Conservation (phyloP, 1,284 basidiomycete species). For the Ganoderma sp. region DNA sequence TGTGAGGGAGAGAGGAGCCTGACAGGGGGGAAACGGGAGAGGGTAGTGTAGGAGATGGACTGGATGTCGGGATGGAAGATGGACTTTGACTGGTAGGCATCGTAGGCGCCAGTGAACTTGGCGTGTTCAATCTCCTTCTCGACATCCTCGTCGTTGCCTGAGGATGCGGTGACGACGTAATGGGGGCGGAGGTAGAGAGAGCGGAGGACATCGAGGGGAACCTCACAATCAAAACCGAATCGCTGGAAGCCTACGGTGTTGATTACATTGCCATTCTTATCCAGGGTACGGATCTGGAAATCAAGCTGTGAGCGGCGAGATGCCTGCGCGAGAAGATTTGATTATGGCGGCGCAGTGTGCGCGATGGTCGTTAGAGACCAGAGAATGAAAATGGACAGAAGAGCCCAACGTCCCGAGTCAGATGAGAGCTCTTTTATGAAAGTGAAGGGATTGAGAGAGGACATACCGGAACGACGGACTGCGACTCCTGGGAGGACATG, state of each 20-base stretch:
- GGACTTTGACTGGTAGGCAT: conserved; percentile 80
- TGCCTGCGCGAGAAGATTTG: conserved; percentile 4
- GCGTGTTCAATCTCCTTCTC: conserved; percentile 50
- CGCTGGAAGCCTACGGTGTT: conserved; percentile 79
- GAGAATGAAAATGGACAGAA: conserved; percentile 12
- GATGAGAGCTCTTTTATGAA: conserved; percentile 9
- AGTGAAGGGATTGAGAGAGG: not conserved
- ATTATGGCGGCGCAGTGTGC: conserved; percentile 7
- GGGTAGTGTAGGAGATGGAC: conserved; percentile 89
- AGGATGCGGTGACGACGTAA: conserved; percentile 61
- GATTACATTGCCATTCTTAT: conserved; percentile 79
- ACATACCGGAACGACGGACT: conserved; percentile 23
- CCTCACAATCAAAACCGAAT: conserved; percentile 89
- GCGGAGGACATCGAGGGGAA: conserved; percentile 79
- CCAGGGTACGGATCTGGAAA: conserved; percentile 62
- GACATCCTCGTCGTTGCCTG: conserved; percentile 42
- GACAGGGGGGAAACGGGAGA: conserved; percentile 91
- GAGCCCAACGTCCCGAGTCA: conserved; percentile 22
- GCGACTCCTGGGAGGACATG: conserved; percentile 14
- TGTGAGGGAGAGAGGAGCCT: conserved; percentile 78
- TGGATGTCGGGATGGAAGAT: conserved; percentile 80
- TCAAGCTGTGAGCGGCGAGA: conserved; percentile 16
- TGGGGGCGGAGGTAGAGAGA: conserved; percentile 86
- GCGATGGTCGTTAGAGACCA: conserved; percentile 15
- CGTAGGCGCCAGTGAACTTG: conserved; percentile 57